Base-by-base conservation (phyloP, 2,329 filamentous ascomycete species). In the Lithohypha guttulata region DNA sequence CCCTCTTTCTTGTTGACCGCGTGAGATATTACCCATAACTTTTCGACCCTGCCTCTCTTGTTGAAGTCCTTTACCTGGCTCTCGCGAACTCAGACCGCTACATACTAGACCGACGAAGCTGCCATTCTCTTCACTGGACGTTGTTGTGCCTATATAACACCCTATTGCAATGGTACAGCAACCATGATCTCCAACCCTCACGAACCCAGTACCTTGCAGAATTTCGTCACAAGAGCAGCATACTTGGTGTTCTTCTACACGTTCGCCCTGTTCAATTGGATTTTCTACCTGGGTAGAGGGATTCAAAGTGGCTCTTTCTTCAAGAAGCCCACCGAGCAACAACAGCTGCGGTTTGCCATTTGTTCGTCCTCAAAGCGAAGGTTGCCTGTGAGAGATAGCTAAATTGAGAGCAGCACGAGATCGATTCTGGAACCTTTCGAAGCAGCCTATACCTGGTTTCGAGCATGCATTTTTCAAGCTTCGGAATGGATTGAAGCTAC, bases 341-440 rank as follows among this genome's bases (percentile, higher is more conserved):
- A 65, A 43, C 52, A 50, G 3, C 42, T 62, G 29, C 61, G 65
- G 47, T 47, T 64, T 33, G 51, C 60, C 41, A 44, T 65, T 25
- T 62, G 64, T 66, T 48, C 47, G 57, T 41, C 10, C 32, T 25
- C 26, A 14, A 36, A 17, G 10, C 9, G 25, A 15, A 7, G 15
- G 8, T 19, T 11, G 2, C 19, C 2, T 22, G 11, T 9, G 32
- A 21, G 30, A 39, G 35, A 38, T 42, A 45, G 14, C 18, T 32
- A 14, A 32, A 22, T 5, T 10, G 14, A 20, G 17, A 31, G 23
- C 30, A 75, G 73, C 68, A 38, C 66, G 66, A 46, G 57, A 70
- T 44, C 59, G 61, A 26, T 61, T 74, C 47, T 77, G 73, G 73
- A 65, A 69, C 44, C 59, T 75, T 6, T 64, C 64, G 9, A 62